Evolutionary conservation across 2,329 filamentous ascomycete genomes (phyloP).

Genomic region (Septoria petroselini): DNA sequence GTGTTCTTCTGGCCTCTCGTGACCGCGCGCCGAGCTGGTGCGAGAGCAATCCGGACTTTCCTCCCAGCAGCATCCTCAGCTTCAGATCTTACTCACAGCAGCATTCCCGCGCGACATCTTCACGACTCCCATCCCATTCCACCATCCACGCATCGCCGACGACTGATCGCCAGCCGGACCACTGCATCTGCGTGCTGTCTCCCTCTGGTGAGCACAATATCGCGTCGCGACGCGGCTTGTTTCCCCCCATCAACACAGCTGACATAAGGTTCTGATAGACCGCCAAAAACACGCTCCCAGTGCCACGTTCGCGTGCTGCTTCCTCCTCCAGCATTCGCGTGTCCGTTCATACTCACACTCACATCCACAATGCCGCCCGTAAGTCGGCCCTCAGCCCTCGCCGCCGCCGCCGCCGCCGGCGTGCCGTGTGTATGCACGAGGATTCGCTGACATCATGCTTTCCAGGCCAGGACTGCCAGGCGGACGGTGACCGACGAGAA

Average conservation of each 20-base stretch:
- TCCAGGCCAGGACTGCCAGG: constrained; percentile 67
- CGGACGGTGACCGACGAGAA: constrained; percentile 86
- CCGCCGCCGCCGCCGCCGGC: constrained; percentile 12
- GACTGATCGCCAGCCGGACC: constrained; percentile 19
- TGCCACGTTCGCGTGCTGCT: constrained; percentile 26
- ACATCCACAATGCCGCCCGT: constrained; percentile 40
- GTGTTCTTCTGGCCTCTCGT: constrained; percentile 1
- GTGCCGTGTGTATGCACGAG: constrained; percentile 1
- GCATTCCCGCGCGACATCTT: constrained; percentile 6
- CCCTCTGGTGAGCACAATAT: constrained; percentile 32
- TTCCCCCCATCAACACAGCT: constrained; percentile 31
- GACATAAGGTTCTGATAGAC: constrained; percentile 30
- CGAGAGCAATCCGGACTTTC: not conserved
- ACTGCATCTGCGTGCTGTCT: constrained; percentile 18
- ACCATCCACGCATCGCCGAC: constrained; percentile 12
- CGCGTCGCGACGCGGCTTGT: constrained; percentile 33
- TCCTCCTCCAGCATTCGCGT: constrained; percentile 20
- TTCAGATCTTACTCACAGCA: not conserved
- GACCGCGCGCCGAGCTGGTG: not conserved
- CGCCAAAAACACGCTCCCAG: constrained; percentile 21
- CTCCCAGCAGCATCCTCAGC: not conserved
- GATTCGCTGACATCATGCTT: constrained; percentile 42
- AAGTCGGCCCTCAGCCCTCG: constrained; percentile 23
- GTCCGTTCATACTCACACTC: constrained; percentile 15
- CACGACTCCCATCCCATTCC: constrained; percentile 6